Conservation (phyloP, 2,329 filamentous ascomycete genomes). For the Stenocarpella maydis region DNA sequence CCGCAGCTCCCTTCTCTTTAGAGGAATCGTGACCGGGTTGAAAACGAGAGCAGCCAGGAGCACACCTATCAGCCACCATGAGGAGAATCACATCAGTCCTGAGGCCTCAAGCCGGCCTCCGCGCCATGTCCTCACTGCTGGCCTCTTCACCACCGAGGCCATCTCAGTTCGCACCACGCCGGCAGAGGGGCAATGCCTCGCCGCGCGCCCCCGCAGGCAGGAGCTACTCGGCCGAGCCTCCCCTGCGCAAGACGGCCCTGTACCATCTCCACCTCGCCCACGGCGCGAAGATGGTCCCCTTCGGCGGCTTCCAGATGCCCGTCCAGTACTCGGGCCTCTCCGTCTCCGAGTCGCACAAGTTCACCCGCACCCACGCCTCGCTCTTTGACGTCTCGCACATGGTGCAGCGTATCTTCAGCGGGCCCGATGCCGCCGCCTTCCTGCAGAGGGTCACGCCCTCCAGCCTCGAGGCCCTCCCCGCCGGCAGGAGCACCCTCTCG, state of each 20-base stretch:
- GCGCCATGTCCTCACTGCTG: constrained; percentile 12
- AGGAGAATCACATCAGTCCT: constrained; percentile 24
- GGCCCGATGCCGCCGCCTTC: constrained; percentile 81
- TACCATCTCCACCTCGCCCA: constrained; percentile 61
- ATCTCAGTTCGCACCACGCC: not conserved
- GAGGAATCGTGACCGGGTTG: no score
- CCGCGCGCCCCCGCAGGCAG: not conserved
- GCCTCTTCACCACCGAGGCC: not conserved
- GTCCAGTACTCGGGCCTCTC: constrained; percentile 83
- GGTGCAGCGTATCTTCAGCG: constrained; percentile 88
- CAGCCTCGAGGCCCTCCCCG: constrained; percentile 68
- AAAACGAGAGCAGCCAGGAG: no score
- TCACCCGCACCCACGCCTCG: constrained; percentile 87
- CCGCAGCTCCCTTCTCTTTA: no score
- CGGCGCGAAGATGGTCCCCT: constrained; percentile 95
- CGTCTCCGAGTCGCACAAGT: constrained; percentile 85
- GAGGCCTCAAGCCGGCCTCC: constrained; percentile 24
- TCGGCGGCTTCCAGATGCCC: constrained; percentile 92
- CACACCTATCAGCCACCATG: constrained; percentile 19
- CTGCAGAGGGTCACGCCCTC: constrained; percentile 86
- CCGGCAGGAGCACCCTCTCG: constrained; percentile 82
- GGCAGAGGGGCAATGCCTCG: not conserved
- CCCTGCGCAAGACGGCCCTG: constrained; percentile 44
- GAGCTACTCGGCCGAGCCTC: constrained; percentile 31
- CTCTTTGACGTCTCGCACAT: constrained; percentile 98